phyloP scores from a whole-genome alignment of 2,329 filamentous ascomycete species.

The Colletotrichum sp. region DNA sequence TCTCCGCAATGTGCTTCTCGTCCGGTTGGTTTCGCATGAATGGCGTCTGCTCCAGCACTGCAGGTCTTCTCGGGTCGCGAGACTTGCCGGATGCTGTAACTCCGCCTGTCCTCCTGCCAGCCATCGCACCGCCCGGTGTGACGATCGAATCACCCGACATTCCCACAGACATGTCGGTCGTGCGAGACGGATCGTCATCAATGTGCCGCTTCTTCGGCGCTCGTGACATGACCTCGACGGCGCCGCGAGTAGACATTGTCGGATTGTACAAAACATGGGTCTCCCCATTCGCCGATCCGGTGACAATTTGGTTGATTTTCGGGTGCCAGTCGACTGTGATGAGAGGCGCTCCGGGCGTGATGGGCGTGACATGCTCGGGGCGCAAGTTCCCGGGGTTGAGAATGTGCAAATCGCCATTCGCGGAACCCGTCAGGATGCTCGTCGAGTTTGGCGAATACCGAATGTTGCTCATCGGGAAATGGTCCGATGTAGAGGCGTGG shows the following conservation, averaged over 20 bases:
- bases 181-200: conserved; percentile 88
- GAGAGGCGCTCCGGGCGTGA: conserved; percentile 84
- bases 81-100: conserved; percentile 80
- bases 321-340: conserved; percentile 91
- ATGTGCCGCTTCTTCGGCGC: conserved; percentile 95
- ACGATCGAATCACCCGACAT: conserved; percentile 85
- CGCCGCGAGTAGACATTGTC: conserved; percentile 79
- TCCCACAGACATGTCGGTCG: conserved; percentile 81
- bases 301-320: conserved; percentile 95
- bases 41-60: conserved; percentile 83
- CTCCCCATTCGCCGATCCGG: conserved; percentile 89
- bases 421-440: conserved; percentile 88
- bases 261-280: conserved; percentile 93
- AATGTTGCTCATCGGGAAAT: conserved; percentile 87
- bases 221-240: conserved; percentile 87
- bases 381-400: conserved; percentile 90
- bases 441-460: conserved; percentile 85
- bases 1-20: conserved; percentile 85
- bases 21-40: conserved; percentile 92
- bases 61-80: conserved; percentile 81
- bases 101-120: conserved; percentile 63
- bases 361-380: conserved; percentile 82
- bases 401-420: conserved; percentile 86
- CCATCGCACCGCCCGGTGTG: conserved; percentile 65
- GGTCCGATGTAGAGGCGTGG: conserved; percentile 82